phyloP scores from a whole-genome alignment of 192 early-diverging fungal genomes.

The Coemansia sp. region DNA sequence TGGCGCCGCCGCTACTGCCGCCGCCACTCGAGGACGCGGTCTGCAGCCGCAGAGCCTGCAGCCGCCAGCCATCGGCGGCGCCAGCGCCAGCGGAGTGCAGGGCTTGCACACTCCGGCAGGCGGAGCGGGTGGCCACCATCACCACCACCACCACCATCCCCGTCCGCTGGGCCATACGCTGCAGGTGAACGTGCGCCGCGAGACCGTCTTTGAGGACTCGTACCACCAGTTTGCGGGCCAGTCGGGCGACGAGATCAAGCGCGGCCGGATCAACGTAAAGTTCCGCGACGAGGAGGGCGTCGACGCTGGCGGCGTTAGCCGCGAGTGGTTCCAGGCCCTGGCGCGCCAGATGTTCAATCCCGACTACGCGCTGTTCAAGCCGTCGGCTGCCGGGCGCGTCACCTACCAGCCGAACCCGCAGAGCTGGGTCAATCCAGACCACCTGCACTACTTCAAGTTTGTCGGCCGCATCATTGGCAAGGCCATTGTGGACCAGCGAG shows the following conservation, averaged over 20 bases:
- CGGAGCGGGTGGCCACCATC: neutral
- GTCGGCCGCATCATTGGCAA: slow-evolving; percentile 98
- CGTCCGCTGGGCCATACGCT: slow-evolving; percentile 54
- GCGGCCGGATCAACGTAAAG: slow-evolving; percentile 85
- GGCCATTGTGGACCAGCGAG: slow-evolving; percentile 95
- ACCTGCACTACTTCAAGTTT: slow-evolving; percentile 94
- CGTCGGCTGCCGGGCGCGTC: slow-evolving; percentile 89
- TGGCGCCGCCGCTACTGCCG: neutral
- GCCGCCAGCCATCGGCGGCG: slow-evolving; percentile 8
- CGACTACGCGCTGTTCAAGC: slow-evolving; percentile 95
- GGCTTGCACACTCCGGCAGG: neutral
- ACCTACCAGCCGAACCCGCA: slow-evolving; percentile 97
- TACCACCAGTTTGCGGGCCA: slow-evolving; percentile 88
- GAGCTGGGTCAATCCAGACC: slow-evolving; percentile 88
- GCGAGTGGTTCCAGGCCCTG: slow-evolving; percentile 97
- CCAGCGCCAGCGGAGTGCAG: slow-evolving; percentile 48
- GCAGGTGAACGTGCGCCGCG: slow-evolving; percentile 85
- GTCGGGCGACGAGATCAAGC: slow-evolving; percentile 89
- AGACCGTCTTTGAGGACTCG: slow-evolving; percentile 95
- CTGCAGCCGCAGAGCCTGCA: neutral
- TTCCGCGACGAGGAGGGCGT: slow-evolving; percentile 97
- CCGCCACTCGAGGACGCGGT: neutral
- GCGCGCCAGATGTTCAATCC: slow-evolving; percentile 98
- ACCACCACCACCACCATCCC: neutral
- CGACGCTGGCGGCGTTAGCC: slow-evolving; percentile 94